These are phyloP conservation scores for Euphorbia celastroides DNA, from an alignment of 441 rosid genomes.

Conservation along the genomic window DNA sequence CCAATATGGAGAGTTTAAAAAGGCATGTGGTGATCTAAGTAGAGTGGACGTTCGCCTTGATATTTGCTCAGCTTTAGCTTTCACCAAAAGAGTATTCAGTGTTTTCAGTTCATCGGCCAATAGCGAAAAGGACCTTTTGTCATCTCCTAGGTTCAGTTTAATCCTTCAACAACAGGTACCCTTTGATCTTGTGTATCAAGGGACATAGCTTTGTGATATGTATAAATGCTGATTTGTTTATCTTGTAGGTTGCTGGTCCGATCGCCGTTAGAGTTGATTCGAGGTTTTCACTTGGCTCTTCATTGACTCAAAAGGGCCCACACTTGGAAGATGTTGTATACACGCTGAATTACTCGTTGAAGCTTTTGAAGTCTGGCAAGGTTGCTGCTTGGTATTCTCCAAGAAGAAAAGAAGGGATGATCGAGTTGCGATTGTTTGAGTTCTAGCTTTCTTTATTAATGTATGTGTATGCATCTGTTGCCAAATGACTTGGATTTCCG, in stretches of 20 bases:
- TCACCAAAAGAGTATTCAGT: conserved; percentile 42
- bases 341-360: conserved; percentile 63
- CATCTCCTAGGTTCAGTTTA: conserved; percentile 65
- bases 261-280: conserved; percentile 61
- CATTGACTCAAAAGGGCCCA: conserved; percentile 30
- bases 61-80: conserved; percentile 53
- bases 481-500: neutral
- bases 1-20: conserved; percentile 64
- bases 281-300: conserved; percentile 36
- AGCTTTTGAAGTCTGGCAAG: conserved; percentile 65
- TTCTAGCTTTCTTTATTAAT: conserved; percentile 25
- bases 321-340: conserved; percentile 53
- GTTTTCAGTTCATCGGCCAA: conserved; percentile 31
- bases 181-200: neutral
- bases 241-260: conserved; percentile 71
- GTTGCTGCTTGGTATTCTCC: conserved; percentile 91
- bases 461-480: neutral
- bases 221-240: neutral
- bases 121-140: conserved; percentile 28
- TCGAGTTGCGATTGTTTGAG: conserved; percentile 68
- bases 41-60: conserved; percentile 77
- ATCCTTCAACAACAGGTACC: conserved; percentile 79
- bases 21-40: conserved; percentile 58
- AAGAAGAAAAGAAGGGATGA: conserved; percentile 81
- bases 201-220: too few species aligned